phyloP scores from a whole-genome alignment of 2,329 filamentous ascomycete genomes.

The Shiraia bambusicola region DNA sequence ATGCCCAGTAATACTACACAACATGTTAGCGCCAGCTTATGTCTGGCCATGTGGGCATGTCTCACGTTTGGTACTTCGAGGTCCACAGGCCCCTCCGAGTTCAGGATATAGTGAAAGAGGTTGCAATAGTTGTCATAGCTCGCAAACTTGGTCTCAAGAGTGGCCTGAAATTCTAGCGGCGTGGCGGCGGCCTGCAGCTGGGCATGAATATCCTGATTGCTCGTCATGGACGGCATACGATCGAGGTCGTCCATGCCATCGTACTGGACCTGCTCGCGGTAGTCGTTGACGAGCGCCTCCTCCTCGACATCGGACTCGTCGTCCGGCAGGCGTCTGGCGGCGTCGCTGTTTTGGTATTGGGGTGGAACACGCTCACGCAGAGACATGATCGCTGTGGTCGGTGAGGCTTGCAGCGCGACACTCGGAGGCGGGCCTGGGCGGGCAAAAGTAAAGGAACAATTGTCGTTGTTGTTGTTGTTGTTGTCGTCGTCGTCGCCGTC shows the following conservation, averaged over 20 bases:
- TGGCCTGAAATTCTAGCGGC: constrained; percentile 92
- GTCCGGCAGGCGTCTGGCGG: constrained; percentile 48
- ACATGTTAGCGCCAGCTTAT: constrained; percentile 14
- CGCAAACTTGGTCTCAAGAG: constrained; percentile 94
- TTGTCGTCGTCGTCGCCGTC: too few species aligned
- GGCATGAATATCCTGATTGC: constrained; percentile 88
- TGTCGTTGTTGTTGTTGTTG: too few species aligned
- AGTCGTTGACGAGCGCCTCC: constrained; percentile 92
- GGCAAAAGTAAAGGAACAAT: constrained; percentile 5
- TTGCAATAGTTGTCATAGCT: constrained; percentile 99
- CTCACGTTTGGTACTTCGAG: constrained; percentile 93
- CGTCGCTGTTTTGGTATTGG: constrained; percentile 46
- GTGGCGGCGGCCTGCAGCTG: constrained; percentile 89
- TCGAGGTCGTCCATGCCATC: constrained; percentile 84
- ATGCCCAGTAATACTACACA: constrained; percentile 92
- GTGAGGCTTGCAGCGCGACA: constrained; percentile 7
- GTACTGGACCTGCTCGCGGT: constrained; percentile 91
- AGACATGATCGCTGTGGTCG: constrained; percentile 21
- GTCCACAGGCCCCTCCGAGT: constrained; percentile 98
- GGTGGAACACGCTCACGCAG: constrained; percentile 16
- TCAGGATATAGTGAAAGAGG: constrained; percentile 98
- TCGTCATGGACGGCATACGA: constrained; percentile 61
- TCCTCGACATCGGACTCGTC: constrained; percentile 95
- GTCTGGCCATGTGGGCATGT: constrained; percentile 23
- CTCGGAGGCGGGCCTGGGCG: constrained; percentile 1